Base-by-base conservation (phyloP, 768 basidiomycete genomes). In the Cystofilobasidium ferigula region DNA sequence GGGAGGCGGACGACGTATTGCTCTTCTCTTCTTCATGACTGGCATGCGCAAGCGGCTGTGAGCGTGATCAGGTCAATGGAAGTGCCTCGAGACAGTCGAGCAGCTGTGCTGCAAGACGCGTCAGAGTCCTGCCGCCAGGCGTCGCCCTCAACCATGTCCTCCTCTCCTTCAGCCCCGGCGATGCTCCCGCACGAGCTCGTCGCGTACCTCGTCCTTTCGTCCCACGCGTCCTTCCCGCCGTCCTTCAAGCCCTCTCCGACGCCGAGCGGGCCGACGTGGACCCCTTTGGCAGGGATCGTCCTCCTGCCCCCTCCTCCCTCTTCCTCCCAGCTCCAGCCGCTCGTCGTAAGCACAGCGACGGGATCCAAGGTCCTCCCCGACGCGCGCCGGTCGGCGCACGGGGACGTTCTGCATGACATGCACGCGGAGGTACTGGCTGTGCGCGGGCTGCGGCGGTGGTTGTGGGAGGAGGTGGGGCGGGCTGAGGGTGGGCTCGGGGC, bases 361-460 rank as follows among this genome's bases (percentile, higher is more conserved):
- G 51, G 51, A 9, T 54, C 51, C 30, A 54, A 54, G 30, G 51
- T 54, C 20, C 51, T 54, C 7, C 51, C 51, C 51, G 51, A 54
- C 28, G 51, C 8, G 13, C 26, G 30, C 16, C 28, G n/a, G 18
- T 30, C 28, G 28, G 14, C 14, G 30, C 26, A 54, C 28, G 51
- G 51, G 13, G 51, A 54, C 51, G 18, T 54, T 14, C 18, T 54
- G 18, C 28, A 30, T 28, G 51, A 54, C 14, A 28, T 54, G 51
- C 51, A 54, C 30, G 51, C 51, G 18, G 51, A 54, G 51, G 20
- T 32, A 10, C 51, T 54, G 13, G 26, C 51, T n/a, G n/a, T 54
- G 3, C 26, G 51, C 10, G 51, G 51, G 3, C 13, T n/a, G 2
- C 26, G 51, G 20, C 26, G 51, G 5, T 54, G 51, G 51, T 16